Conservation (phyloP, 2,329 filamentous ascomycete species). For the Neopestalotiopsis sp. region DNA sequence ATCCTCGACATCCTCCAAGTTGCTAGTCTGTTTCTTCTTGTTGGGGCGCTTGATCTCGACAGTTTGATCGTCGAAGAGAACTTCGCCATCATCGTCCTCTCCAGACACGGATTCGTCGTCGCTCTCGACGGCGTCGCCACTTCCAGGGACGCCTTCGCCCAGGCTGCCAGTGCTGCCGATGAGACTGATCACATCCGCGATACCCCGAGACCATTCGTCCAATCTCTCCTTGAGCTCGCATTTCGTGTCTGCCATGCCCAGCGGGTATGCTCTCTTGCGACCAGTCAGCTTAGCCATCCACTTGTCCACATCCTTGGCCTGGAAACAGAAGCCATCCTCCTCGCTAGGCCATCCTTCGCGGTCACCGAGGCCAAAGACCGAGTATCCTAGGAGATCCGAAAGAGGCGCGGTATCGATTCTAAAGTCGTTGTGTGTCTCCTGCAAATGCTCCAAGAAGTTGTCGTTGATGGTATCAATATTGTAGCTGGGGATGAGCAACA, state of each 20-base stretch:
- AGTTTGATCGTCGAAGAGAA: constrained; percentile 53
- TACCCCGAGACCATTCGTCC: constrained; percentile 77
- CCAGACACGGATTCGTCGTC: constrained; percentile 74
- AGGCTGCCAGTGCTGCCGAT: constrained; percentile 64
- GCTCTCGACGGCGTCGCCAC: constrained; percentile 83
- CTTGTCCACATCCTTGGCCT: constrained; percentile 87
- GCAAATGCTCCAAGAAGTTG: constrained; percentile 83
- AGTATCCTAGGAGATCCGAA: constrained; percentile 78
- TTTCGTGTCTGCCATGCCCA: constrained; percentile 88
- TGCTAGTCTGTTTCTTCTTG: constrained; percentile 45
- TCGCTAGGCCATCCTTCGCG: constrained; percentile 91
- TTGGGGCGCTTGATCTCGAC: constrained; percentile 41
- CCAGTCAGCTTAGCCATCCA: constrained; percentile 97
- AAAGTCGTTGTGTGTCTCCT: constrained; percentile 96
- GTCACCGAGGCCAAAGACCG: constrained; percentile 93
- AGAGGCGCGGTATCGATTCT: constrained; percentile 90
- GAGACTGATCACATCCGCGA: constrained; percentile 72
- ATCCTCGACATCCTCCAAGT: constrained; percentile 83
- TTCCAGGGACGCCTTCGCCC: constrained; percentile 73
- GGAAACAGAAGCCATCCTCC: constrained; percentile 88
- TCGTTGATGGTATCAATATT: constrained; percentile 94
- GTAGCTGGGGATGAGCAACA: constrained; percentile 87
- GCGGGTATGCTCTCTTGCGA: constrained; percentile 83
- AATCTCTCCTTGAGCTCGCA: constrained; percentile 70
- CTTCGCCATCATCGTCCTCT: constrained; percentile 63